Conservation (phyloP, 2,329 filamentous ascomycete genomes). For the Phaeosphaeria sp. region DNA sequence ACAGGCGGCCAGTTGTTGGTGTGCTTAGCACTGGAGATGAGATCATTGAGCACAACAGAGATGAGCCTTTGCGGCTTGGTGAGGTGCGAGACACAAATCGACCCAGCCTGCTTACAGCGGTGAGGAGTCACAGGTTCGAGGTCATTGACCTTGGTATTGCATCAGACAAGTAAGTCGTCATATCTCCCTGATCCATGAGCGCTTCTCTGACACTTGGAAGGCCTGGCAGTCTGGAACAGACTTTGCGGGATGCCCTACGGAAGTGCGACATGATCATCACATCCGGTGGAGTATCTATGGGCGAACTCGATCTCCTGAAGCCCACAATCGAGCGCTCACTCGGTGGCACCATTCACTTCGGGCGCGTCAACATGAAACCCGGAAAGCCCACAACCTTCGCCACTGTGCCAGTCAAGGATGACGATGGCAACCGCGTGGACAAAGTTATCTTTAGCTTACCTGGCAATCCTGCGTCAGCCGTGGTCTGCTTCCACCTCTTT, state of each 20-base stretch:
- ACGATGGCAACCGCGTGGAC: constrained; percentile 60
- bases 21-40: constrained; percentile 95
- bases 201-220: constrained; percentile 46
- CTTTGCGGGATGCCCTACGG: constrained; percentile 75
- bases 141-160: constrained; percentile 87
- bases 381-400: constrained; percentile 98
- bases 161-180: constrained; percentile 63
- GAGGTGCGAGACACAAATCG: constrained; percentile 95
- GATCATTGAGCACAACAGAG: constrained; percentile 75
- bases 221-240: constrained; percentile 75
- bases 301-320: constrained; percentile 94
- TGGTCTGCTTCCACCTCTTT: constrained; percentile 94
- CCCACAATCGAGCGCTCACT: constrained; percentile 91
- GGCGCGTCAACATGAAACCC: constrained; percentile 95
- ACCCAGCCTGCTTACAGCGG: constrained; percentile 82
- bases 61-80: constrained; percentile 70
- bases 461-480: constrained; percentile 89
- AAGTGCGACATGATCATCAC: constrained; percentile 84
- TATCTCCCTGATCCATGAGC: background rate
- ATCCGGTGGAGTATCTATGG: constrained; percentile 95
- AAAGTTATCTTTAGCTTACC: constrained; percentile 89
- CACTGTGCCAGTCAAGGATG: constrained; percentile 71
- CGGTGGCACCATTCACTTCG: constrained; percentile 94
- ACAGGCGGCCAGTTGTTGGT: constrained; percentile 78
- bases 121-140: constrained; percentile 75